Percentiles rank a stretch among this genome's conserved stretches.
phyloP scores from a whole-genome alignment of 208 protist genomes.

The Crithidia acanthocephali region DNA sequence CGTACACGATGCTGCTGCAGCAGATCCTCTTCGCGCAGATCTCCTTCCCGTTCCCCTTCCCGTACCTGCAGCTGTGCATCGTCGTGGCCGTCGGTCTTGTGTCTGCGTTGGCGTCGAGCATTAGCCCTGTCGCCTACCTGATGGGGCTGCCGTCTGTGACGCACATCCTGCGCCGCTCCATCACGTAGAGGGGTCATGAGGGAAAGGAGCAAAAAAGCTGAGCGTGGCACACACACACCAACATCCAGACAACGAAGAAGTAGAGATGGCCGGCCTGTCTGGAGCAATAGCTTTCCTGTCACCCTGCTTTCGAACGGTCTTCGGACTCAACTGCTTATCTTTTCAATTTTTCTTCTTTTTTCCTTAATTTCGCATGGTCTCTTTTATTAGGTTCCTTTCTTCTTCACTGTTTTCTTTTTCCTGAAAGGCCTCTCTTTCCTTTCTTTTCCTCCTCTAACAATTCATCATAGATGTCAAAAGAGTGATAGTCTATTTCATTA shows the following conservation, averaged over 20 bases:
- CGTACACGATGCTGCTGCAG: constrained; percentile 94
- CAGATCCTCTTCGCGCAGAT: constrained; percentile 91
- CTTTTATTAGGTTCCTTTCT: no score
- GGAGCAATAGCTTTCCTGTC: no score
- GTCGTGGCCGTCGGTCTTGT: constrained; percentile 50
- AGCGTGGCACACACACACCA: no score
- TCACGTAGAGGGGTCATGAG: constrained; percentile 2
- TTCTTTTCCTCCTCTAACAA: neutral
- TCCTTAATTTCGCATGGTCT: no score
- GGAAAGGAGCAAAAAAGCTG: neutral
- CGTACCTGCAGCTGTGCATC: constrained; percentile 74
- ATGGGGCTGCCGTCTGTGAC: constrained; percentile 63
- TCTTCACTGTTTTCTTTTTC: neutral
- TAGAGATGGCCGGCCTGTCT: no score
- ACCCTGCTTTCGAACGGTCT: no score
- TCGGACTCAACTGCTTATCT: no score
- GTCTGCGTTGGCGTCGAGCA: constrained; percentile 60
- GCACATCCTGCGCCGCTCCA: constrained; percentile 65
- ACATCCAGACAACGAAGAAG: no score
- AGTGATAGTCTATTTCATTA: neutral
- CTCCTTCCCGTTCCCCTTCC: constrained; percentile 91
- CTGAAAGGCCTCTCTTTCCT: neutral
- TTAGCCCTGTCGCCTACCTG: constrained; percentile 56
- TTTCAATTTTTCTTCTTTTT: no score
- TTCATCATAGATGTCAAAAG: no score